These are phyloP conservation scores for Eimeria necatrix DNA, from an alignment of 169 alveolate species.

Conservation along the genomic window DNA sequence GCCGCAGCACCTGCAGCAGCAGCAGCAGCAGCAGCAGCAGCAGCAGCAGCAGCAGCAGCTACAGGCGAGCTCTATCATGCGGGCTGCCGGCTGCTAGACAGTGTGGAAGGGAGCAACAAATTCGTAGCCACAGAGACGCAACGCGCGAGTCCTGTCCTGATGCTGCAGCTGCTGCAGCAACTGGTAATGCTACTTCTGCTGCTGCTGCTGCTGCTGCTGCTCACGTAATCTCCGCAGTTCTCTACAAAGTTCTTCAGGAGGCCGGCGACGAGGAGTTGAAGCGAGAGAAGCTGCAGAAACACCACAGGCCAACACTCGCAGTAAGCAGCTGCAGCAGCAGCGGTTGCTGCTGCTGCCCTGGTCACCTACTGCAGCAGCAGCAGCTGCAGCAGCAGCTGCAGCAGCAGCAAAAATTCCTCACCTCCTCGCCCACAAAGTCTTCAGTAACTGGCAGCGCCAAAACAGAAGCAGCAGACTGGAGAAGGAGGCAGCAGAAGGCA, in stretches of 20 bases:
- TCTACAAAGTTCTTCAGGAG: slow-evolving; percentile 66
- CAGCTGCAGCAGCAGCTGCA: slow-evolving; percentile 14
- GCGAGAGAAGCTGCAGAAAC: slow-evolving; percentile 39
- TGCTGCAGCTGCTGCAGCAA: slow-evolving; percentile 36
- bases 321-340: neutral
- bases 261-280: slow-evolving; percentile 56
- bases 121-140: neutral
- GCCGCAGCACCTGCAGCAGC: slow-evolving; percentile 61
- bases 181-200: neutral
- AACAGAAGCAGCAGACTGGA: slow-evolving; percentile 43
- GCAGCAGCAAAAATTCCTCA: neutral
- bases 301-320: neutral
- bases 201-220: neutral
- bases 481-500: slow-evolving; percentile 47
- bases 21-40: slow-evolving; percentile 24
- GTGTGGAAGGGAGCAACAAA: no score
- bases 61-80: neutral
- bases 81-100: neutral
- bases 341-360: neutral
- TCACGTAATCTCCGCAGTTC: slow-evolving; percentile 72
- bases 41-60: slow-evolving; percentile 53
- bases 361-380: neutral
- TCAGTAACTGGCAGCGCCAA: slow-evolving; percentile 16
- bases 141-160: neutral
- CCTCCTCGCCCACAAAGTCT: slow-evolving; percentile 8